Evolutionary conservation across 805 yeast genomes (phyloP).

Genomic region (Lipomyces spencermartinsiae): DNA sequence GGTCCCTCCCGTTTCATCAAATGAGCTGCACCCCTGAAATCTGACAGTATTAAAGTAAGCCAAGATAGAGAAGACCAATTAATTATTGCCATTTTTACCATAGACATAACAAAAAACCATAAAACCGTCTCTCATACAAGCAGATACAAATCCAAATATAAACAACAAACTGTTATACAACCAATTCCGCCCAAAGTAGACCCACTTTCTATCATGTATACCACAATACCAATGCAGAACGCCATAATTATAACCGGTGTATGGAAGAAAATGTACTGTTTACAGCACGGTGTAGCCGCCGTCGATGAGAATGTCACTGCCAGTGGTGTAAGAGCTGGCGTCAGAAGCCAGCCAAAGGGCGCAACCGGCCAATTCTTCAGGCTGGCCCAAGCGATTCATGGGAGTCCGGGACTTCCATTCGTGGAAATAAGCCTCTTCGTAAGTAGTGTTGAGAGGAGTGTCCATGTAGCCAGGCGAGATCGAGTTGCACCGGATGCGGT

Average conservation of each 20-base stretch:
- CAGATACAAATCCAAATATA: background rate
- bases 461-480: conserved; percentile 74
- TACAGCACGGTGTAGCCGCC: conserved; percentile 57
- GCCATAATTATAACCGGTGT: background rate
- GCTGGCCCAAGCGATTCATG: conserved; percentile 71
- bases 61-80: background rate
- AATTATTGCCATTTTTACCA: too few relatives aligned
- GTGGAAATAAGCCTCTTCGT: conserved; percentile 51
- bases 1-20: background rate
- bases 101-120: too few relatives aligned
- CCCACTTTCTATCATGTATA: background rate
- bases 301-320: conserved; percentile 69
- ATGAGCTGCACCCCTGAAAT: background rate
- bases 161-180: background rate
- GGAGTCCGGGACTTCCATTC: conserved; percentile 73
- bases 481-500: conserved; percentile 69
- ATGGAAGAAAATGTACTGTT: background rate
- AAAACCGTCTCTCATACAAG: too few relatives aligned
- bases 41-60: background rate
- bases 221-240: background rate
- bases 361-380: conserved; percentile 69
- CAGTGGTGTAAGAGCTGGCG: conserved; percentile 68
- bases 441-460: conserved; percentile 70
- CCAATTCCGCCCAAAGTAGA: background rate
- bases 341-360: conserved; percentile 65